Conservation (phyloP, 768 basidiomycete genomes). For the Boletus fagicola region DNA sequence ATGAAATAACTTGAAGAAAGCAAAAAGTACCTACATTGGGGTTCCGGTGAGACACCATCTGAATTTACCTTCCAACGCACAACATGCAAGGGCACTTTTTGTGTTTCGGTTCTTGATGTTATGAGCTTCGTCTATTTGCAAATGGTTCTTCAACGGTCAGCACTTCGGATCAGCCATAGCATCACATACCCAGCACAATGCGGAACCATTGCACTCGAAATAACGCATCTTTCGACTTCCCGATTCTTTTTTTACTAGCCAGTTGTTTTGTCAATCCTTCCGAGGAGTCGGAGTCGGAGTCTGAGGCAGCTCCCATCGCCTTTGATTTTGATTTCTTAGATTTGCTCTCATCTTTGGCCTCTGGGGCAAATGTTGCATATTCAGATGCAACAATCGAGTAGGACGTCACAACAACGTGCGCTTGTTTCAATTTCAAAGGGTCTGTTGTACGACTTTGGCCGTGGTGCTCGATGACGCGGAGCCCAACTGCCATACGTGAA, state of each 20-base stretch:
- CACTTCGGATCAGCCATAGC: not conserved
- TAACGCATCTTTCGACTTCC: constrained; percentile 59
- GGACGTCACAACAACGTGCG: constrained; percentile 82
- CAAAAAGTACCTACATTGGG: constrained; percentile 49
- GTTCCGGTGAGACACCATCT: constrained; percentile 90
- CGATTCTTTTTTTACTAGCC: constrained; percentile 42
- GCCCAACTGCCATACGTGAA: constrained; percentile 59
- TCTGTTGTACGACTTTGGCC: constrained; percentile 73
- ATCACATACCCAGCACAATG: constrained; percentile 70
- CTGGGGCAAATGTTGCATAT: constrained; percentile 50
- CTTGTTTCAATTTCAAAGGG: constrained; percentile 47
- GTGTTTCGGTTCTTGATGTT: constrained; percentile 88
- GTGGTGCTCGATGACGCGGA: constrained; percentile 81
- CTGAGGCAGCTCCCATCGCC: constrained; percentile 26
- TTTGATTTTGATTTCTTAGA: constrained; percentile 41
- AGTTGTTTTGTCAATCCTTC: constrained; percentile 39
- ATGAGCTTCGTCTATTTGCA: constrained; percentile 80
- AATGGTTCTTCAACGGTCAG: not conserved
- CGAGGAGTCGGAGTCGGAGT: constrained; percentile 37
- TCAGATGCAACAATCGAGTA: constrained; percentile 85
- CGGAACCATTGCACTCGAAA: constrained; percentile 82
- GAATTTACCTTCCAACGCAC: constrained; percentile 70
- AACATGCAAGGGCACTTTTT: constrained; percentile 76
- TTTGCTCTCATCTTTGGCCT: constrained; percentile 56
- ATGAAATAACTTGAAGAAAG: constrained; percentile 1